Percentiles rank a stretch among this genome's conserved stretches.
Evolutionary conservation across 371 early-diverging fungal species (phyloP).

Genomic region (Actinomortierella ambigua): DNA sequence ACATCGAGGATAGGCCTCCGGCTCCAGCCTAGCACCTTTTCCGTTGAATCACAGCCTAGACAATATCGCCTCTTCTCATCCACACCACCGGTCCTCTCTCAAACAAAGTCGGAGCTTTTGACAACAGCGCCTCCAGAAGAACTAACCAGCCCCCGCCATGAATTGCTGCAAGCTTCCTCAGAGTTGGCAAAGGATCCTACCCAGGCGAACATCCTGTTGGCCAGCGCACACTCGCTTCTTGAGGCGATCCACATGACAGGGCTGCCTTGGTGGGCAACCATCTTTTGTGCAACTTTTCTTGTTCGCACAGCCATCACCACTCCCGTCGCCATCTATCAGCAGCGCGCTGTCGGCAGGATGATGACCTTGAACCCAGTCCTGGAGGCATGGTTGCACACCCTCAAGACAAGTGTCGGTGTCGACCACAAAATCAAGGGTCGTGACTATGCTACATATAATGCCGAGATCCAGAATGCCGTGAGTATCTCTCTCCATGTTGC

Average conservation of each 20-base stretch:
- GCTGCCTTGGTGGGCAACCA: constrained; percentile 77
- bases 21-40: no score
- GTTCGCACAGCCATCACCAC: constrained; percentile 68
- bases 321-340: constrained; percentile 79
- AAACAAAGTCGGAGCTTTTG: background rate
- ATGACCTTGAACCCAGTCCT: constrained; percentile 65
- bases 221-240: constrained; percentile 52
- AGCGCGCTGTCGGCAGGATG: constrained; percentile 62
- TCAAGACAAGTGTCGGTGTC: constrained; percentile 54
- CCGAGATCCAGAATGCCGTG: constrained; percentile 58
- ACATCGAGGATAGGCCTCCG: no score
- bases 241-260: constrained; percentile 52
- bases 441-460: constrained; percentile 53
- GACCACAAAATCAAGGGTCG: constrained; percentile 50
- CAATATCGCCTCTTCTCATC: background rate
- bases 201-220: constrained; percentile 46
- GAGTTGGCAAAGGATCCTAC: constrained; percentile 25
- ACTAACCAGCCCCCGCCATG: background rate
- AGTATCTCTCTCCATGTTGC: background rate
- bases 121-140: background rate
- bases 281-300: constrained; percentile 61
- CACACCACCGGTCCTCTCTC: background rate
- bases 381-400: constrained; percentile 66
- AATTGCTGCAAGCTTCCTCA: background rate
- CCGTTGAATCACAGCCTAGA: background rate